phyloP scores from a whole-genome alignment of 2,329 filamentous ascomycete species.

The Fusarium sp. region DNA sequence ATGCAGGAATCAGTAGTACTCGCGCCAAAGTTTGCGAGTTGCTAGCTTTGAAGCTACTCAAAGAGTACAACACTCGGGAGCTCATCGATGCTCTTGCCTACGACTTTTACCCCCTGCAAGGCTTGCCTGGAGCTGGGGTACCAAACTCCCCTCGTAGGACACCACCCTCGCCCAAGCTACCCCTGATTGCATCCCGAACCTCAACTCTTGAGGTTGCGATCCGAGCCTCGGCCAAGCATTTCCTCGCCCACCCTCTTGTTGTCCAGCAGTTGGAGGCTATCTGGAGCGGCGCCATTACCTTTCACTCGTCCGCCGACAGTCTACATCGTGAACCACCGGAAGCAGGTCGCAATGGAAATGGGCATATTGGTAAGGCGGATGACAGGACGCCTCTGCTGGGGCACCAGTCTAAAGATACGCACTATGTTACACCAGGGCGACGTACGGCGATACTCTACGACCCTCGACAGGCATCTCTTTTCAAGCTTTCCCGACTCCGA shows the following conservation, averaged over 20 bases:
- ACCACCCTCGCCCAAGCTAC: constrained; percentile 54
- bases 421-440: constrained; percentile 57
- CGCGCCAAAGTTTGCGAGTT: constrained; percentile 90
- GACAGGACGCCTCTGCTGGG: constrained; percentile 62
- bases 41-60: constrained; percentile 85
- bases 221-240: constrained; percentile 88
- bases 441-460: constrained; percentile 89
- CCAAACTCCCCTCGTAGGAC: constrained; percentile 44
- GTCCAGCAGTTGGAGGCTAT: constrained; percentile 96
- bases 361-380: constrained; percentile 49
- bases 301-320: constrained; percentile 86
- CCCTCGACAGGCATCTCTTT: constrained; percentile 84
- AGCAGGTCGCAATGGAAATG: constrained; percentile 40
- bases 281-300: constrained; percentile 94
- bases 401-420: constrained; percentile 44
- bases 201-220: constrained; percentile 95
- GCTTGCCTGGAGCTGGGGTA: constrained; percentile 63
- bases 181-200: constrained; percentile 72
- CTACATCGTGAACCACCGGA: constrained; percentile 68
- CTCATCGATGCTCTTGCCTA: constrained; percentile 94
- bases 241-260: constrained; percentile 88
- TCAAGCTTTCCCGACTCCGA: constrained; percentile 88
- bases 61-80: constrained; percentile 87
- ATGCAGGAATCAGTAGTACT: constrained; percentile 82
- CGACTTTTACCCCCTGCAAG: constrained; percentile 92